phyloP scores from a whole-genome alignment of 2,329 filamentous ascomycete genomes.

The Fusarium brachygibbosum region DNA sequence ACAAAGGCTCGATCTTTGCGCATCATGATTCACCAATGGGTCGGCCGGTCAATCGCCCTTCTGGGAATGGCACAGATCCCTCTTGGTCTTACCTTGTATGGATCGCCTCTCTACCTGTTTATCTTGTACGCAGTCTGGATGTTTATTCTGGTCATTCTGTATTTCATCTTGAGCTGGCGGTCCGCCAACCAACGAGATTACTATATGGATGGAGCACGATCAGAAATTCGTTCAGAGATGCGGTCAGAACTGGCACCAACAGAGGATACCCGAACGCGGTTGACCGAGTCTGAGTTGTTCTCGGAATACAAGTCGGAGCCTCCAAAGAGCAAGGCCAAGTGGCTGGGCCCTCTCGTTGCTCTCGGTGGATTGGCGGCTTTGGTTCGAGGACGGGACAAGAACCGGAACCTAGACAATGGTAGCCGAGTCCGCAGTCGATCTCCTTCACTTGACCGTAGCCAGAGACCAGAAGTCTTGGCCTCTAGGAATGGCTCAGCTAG shows the following conservation, averaged over 20 bases:
- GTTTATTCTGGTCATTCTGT: slow-evolving; percentile 77
- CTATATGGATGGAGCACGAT: slow-evolving; percentile 69
- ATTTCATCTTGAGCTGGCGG: slow-evolving; percentile 84
- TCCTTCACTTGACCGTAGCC: slow-evolving; percentile 54
- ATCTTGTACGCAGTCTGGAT: slow-evolving; percentile 87
- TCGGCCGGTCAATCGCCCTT: slow-evolving; percentile 81
- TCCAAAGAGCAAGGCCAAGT: slow-evolving; percentile 55
- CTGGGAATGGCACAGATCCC: slow-evolving; percentile 90
- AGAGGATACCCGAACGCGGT: slow-evolving; percentile 57
- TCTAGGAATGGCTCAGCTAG: slow-evolving; percentile 69
- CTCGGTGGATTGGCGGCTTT: slow-evolving; percentile 65
- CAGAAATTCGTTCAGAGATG: slow-evolving; percentile 62
- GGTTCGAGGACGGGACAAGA: slow-evolving; percentile 60
- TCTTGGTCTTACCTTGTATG: slow-evolving; percentile 90
- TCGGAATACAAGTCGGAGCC: slow-evolving; percentile 53
- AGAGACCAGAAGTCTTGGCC: slow-evolving; percentile 64
- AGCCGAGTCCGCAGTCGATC: slow-evolving; percentile 60
- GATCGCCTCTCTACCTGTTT: slow-evolving; percentile 87
- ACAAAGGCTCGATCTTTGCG: slow-evolving; percentile 64
- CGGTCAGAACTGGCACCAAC: slow-evolving; percentile 59
- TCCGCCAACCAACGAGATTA: slow-evolving; percentile 68
- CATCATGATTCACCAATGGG: slow-evolving; percentile 85
- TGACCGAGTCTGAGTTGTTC: slow-evolving; percentile 59
- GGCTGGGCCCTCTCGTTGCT: slow-evolving; percentile 67
- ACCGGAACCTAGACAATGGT: slow-evolving; percentile 54